Evolutionary conservation across 345 rosid genomes (phyloP).

Genomic region (Hibiscus tridactylites): DNA sequence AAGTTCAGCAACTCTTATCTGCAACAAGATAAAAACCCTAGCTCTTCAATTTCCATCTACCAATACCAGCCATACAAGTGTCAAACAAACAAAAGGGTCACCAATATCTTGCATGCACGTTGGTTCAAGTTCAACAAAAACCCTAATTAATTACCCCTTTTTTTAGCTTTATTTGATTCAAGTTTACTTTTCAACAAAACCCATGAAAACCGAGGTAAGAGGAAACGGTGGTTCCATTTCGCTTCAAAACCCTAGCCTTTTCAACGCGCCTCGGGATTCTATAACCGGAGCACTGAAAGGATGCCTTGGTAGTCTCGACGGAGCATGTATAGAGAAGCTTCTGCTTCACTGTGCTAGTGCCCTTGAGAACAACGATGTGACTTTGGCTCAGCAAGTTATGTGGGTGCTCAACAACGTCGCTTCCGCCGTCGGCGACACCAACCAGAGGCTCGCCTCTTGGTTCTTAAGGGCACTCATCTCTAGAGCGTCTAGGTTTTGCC

Average conservation of each 20-base stretch:
- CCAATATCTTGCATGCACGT: conserved; percentile 20
- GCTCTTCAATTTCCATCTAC: conserved; percentile 19
- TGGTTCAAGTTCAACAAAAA: background rate
- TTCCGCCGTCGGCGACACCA: conserved; percentile 54
- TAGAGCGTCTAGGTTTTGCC: conserved; percentile 53
- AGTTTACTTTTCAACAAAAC: background rate
- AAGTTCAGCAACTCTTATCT: conserved; percentile 1
- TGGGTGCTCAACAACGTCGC: conserved; percentile 82
- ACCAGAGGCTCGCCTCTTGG: conserved; percentile 57
- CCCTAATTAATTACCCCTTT: background rate
- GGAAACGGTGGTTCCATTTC: conserved; percentile 32
- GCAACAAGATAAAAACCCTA: conserved; percentile 25
- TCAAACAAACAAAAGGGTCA: conserved; percentile 2
- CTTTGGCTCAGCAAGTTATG: conserved; percentile 73
- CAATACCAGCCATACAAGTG: conserved; percentile 16
- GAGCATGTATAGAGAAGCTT: conserved; percentile 64
- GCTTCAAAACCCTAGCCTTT: conserved; percentile 32
- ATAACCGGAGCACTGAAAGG: conserved; percentile 51
- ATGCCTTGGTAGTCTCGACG: conserved; percentile 62
- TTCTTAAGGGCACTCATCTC: conserved; percentile 56
- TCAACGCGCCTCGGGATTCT: conserved; percentile 26
- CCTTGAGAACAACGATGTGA: conserved; percentile 53
- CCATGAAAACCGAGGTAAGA: conserved; percentile 43
- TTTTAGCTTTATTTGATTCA: background rate
- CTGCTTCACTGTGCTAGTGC: conserved; percentile 68